Conservation (phyloP, 345 rosid species). For the thale cress (Arabidopsis thaliana) region TAIR10.1 NC_003076.8:8350001-8350500, state of each 20-base stretch:
- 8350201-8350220: neutral
- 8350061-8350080: conserved; percentile 1
- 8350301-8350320: neutral
- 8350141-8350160: conserved; percentile 10
- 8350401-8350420: conserved; percentile 79
- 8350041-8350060: neutral
- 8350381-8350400: conserved; percentile 75
- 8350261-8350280: neutral
- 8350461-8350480: neutral
- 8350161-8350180: neutral
- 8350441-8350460: conserved; percentile 13
- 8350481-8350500: conserved; percentile 23
- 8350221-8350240: neutral
- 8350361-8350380: conserved; percentile 38
- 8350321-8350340: conserved; percentile 5
- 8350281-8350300: neutral
- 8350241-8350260: conserved; percentile 12
- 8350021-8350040: neutral
- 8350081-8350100: neutral
- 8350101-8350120: neutral
- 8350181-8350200: neutral
- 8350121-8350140: conserved; percentile 9
- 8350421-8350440: conserved; percentile 78
- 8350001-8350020: conserved; percentile 1
- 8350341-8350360: conserved; percentile 25